Base-by-base conservation (phyloP, 192 early-diverging fungal species). In the Coemansia sp. region DNA sequence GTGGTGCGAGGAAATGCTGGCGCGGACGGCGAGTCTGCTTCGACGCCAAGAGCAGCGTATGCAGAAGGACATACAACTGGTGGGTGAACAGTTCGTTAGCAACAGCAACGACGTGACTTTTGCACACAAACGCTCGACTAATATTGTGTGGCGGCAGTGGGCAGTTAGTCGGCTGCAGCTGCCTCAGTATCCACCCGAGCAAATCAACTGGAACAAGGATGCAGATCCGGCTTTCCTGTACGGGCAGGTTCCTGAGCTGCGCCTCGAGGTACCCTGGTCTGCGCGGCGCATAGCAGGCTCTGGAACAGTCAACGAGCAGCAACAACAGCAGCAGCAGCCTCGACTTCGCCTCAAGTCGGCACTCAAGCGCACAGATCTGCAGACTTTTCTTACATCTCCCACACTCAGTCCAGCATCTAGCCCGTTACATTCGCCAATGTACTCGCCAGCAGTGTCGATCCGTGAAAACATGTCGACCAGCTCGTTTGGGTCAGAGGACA, bases 151-250 rank as follows among this genome's bases (percentile, higher is more conserved):
- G 80, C 70, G 80, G 2, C 80, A 82, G 68, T 82, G 71, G 61
- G 70, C 74, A 7, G 71, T 82, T 10, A 53, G 59, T 51, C 64
- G 71, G 11, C 65, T 76, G 65, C 71, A 74, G 68, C 68, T 76
- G 50, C 74, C 74, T 21, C 59, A 54, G 46, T 82, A 76, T 46
- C 80, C 80, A 36, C 80, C 80, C 2, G 80, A 82, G 58, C 63
- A 66, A 53, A 82, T 82, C 61, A 82, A 82, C 72, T 82, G 80
- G 80, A 82, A 82, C 68, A 76, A 76, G 51, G 80, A 82, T 66
- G 80, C 80, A 0, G 80, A 82, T 68, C 80, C 75, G 19, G 74
- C 71, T 57, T 82, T 82, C 51, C 75, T 82, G 20, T 82, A 82
- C 50, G 80, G 71, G 3, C 80, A 74, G 60, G 73, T 76, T 52